Conservation (phyloP, 2,329 filamentous ascomycete species). For the Clonostachys sp. region DNA sequence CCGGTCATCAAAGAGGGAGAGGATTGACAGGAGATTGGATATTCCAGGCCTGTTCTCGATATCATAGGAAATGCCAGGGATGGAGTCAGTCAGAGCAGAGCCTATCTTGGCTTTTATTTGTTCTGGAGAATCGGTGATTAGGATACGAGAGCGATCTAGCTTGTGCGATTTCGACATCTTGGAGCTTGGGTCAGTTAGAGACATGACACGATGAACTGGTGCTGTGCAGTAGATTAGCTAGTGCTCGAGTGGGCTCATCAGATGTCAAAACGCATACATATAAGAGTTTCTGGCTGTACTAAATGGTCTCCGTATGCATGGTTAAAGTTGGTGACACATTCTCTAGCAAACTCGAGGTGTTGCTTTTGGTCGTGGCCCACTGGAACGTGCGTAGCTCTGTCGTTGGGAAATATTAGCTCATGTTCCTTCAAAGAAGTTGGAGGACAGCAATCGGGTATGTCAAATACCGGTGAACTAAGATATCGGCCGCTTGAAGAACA, state of each 20-base stretch:
- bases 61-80: conserved; percentile 66
- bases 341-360: conserved; percentile 87
- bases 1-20: conserved; percentile 60
- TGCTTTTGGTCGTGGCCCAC: conserved; percentile 95
- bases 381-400: conserved; percentile 83
- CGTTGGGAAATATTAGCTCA: not conserved
- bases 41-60: conserved; percentile 69
- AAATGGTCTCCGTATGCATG: conserved; percentile 62
- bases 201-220: conserved; percentile 86
- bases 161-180: conserved; percentile 95
- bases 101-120: conserved; percentile 67
- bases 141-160: conserved; percentile 69
- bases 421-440: conserved; percentile 2
- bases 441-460: not conserved
- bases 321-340: conserved; percentile 86
- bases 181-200: conserved; percentile 66
- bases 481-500: conserved; percentile 90
- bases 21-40: conserved; percentile 78
- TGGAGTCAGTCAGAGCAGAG: conserved; percentile 71
- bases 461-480: conserved; percentile 71
- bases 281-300: conserved; percentile 63
- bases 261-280: conserved; percentile 46
- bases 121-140: conserved; percentile 67
- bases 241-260: too few relatives aligned
- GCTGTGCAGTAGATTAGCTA: conserved; percentile 33